phyloP scores from a whole-genome alignment of 208 protist genomes.

The Balamuthia mandrillaris region DNA sequence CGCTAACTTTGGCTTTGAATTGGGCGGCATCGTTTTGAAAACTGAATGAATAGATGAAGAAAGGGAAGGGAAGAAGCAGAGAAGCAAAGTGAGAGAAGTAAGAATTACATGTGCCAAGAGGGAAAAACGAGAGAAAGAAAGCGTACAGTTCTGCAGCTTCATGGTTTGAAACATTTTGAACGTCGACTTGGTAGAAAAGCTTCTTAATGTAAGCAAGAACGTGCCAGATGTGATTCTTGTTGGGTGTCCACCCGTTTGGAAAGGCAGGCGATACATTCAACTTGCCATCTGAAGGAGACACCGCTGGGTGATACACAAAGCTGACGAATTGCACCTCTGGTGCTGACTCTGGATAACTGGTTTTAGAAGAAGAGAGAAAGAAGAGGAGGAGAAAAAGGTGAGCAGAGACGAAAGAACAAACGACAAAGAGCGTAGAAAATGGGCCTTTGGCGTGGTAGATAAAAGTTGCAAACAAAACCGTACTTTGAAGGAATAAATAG shows the following conservation, averaged over 20 bases:
- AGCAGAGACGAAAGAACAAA: too few species aligned
- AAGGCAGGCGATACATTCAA: not conserved
- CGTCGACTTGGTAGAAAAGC: not conserved
- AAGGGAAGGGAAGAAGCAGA: too few species aligned
- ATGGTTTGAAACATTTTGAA: not conserved
- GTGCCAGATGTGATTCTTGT: not conserved
- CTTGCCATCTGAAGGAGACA: not conserved
- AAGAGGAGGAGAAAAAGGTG: too few species aligned
- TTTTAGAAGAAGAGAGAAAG: too few species aligned
- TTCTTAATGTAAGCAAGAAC: not conserved
- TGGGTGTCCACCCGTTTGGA: not conserved
- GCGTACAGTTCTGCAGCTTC: not conserved
- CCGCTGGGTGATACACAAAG: not conserved
- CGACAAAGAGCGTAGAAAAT: too few species aligned
- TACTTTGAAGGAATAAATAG: not conserved
- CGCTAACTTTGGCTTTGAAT: not conserved
- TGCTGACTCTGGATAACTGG: not conserved
- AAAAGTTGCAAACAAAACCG: too few species aligned
- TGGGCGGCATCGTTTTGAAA: not conserved
- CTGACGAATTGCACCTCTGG: not conserved
- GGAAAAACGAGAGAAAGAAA: not conserved
- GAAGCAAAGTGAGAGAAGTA: not conserved
- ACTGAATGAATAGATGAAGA: too few species aligned
- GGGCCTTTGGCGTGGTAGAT: too few species aligned
- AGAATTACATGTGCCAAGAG: not conserved